Evolutionary conservation across 345 rosid genomes (phyloP).

Genomic region (Syzygium jambos): DNA sequence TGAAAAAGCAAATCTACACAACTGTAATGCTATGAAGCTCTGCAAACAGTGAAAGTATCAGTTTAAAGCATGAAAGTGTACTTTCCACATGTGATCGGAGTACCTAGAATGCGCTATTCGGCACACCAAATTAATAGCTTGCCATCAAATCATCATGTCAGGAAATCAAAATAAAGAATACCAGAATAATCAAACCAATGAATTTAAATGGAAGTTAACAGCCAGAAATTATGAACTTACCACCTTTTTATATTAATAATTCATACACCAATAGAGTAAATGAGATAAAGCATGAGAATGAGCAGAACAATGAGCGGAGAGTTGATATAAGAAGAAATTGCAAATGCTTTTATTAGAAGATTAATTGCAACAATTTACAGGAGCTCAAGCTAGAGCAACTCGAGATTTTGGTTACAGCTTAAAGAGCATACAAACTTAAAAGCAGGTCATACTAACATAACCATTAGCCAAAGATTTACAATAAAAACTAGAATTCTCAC

Average conservation of each 20-base stretch:
- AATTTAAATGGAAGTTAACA: not conserved
- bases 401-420: conserved; percentile 26
- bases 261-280: not conserved
- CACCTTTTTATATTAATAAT: not conserved
- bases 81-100: not conserved
- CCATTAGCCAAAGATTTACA: conserved; percentile 66
- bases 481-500: conserved; percentile 37
- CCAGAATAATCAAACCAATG: not conserved
- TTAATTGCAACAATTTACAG: conserved; percentile 70
- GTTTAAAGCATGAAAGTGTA: not conserved
- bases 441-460: conserved; percentile 43
- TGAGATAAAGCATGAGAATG: not conserved
- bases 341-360: conserved; percentile 38
- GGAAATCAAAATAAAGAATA: not conserved
- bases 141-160: not conserved
- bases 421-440: conserved; percentile 24
- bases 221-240: not conserved
- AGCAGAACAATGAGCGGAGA: not conserved
- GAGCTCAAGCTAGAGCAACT: conserved; percentile 52
- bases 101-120: not conserved
- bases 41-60: not conserved
- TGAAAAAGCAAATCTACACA: not conserved
- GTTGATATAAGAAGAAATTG: not conserved
- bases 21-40: not conserved
- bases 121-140: not conserved